Evolutionary conservation across 2,329 filamentous ascomycete genomes (phyloP), one percentile per base, ranked within the genome.

Genomic region (Arthrobotrys pseudoclavata): DNA sequence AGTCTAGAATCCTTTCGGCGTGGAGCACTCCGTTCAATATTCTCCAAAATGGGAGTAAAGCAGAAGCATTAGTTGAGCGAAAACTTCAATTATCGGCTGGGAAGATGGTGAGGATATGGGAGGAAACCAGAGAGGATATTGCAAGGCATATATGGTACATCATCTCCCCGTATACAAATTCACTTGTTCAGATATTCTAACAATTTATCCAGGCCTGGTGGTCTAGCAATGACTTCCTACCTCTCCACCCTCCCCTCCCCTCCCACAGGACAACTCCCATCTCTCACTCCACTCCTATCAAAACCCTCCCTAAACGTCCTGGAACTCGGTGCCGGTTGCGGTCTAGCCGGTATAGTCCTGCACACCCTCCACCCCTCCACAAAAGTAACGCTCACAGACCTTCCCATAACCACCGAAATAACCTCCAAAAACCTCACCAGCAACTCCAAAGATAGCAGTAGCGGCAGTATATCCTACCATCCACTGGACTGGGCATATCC

Each of bases 101-200:
- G 22, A 80, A 84, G 4, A 81, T 81, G 4, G 80, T 90, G 9
- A 83, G 83, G 37, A 87, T 92, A 52, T 90, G 88, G 85, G 91
- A 92, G 82, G 91, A 92, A 81, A 91, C 89, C 0, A 90, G 90
- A 3, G 90, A 92, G 81, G 91, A 89, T 82, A 92, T 92, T 81
- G 91, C 91, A 4, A 85, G 90, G 48, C 91, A 92, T 84, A 86
- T 92, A 60, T 92, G 91, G 91, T 90, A 85, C 50, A 24, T n/a
- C 26, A 52, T 26, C 29, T 20, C 34, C 29, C 47, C 20, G 13
- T 20, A 18, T 20, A 45, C 7, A 45, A n/a, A 37, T 86, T 87
- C 83, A 89, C 63, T 84, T 86, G 55, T 82, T 85, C 18, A 40
- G 15, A 37, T 1, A 15, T 13, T 20, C 42, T 55, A 34, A 31